Base-by-base conservation (phyloP, 139 green algal species). In the Auxenochlorella protothecoides region DNA sequence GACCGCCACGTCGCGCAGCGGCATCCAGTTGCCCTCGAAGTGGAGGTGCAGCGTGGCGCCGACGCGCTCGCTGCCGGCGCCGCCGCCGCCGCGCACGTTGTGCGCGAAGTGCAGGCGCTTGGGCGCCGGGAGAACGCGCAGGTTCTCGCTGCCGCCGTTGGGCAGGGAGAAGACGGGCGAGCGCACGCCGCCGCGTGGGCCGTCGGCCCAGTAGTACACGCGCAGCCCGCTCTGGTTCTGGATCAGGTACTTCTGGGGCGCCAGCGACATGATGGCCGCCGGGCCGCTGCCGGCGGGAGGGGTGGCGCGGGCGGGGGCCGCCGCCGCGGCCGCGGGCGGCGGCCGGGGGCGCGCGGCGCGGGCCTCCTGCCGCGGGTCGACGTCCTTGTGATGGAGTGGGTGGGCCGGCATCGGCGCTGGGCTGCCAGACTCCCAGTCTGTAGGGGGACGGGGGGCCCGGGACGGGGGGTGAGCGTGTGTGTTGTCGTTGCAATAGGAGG, bases 1-100 rank as follows among this genome's bases (percentile, higher is more conserved):
- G 6, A 93, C 88, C 71, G 84, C 70, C 66, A 87, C 83, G 66
- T 87, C 83, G 81, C 78, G 73, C 4, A 95, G 76, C 5, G 90
- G 87, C 78, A 91, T 89, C 88, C 89, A 95, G 75, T 84, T 89
- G 69, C 91, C 91, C 56, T 92, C 88, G 56, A 95, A 88, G 72
- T 91, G 86, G 1, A 96, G 75, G 74, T 85, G 84, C 77, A 96
- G 92, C 66, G 88, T 83, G 69, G 81, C 80, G 4, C 79, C 78
- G 51, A 77, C 64, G 53, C 84, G 70, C 53, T 89, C 72, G 14
- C 75, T 75, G 55, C 78, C 84, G n/a, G 83, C 81, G 53, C 74
- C 70, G 44, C 74, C 73, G 27, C 27, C 27, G 27, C 27, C 27
- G 27, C 27, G 27, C 27, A 44, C 27, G 70, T 70, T 73, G 15